Conservation (phyloP, 2,329 filamentous ascomycete genomes). For the Blastomyces gilchristii region DNA sequence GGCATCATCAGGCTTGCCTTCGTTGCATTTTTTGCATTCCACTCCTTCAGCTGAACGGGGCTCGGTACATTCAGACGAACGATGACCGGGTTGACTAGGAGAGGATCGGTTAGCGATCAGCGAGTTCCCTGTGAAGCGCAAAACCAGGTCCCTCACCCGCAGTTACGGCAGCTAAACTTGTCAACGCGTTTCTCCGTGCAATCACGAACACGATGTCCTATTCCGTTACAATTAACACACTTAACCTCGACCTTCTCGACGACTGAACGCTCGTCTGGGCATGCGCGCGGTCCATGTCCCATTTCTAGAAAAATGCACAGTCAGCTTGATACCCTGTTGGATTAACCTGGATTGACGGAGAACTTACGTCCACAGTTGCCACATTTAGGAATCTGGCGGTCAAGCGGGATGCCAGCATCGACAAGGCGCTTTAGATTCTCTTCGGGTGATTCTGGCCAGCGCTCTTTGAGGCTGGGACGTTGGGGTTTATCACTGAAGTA, state of each 20-base stretch:
- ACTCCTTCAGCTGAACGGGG: slow-evolving; percentile 35
- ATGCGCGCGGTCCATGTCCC: slow-evolving; percentile 40
- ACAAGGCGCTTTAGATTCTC: slow-evolving; percentile 44
- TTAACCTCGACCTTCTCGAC: slow-evolving; percentile 37
- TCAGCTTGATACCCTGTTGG: background rate
- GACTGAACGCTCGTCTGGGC: slow-evolving; percentile 37
- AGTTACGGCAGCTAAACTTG: slow-evolving; percentile 43
- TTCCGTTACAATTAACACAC: slow-evolving; percentile 41
- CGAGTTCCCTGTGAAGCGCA: too few species aligned
- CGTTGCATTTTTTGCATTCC: slow-evolving; percentile 37
- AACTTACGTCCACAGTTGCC: slow-evolving; percentile 39
- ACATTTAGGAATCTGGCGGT: slow-evolving; percentile 43
- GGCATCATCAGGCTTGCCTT: slow-evolving; percentile 23
- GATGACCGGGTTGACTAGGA: slow-evolving; percentile 35
- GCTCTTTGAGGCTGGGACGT: slow-evolving; percentile 36
- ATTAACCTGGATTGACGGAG: background rate
- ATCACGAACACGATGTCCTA: slow-evolving; percentile 42
- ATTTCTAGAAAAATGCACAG: slow-evolving; percentile 27
- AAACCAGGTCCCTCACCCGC: slow-evolving; percentile 30
- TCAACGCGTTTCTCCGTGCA: slow-evolving; percentile 32
- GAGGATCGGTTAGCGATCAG: slow-evolving; percentile 16
- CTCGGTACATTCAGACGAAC: slow-evolving; percentile 40
- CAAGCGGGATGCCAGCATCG: slow-evolving; percentile 42
- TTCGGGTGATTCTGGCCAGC: slow-evolving; percentile 41
- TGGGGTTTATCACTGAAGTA: slow-evolving; percentile 39